Evolutionary conservation across 495 filamentous ascomycete species (phyloP), one percentile per base, ranked within the genome.

Genomic region (Astrocystis sublimbata): DNA sequence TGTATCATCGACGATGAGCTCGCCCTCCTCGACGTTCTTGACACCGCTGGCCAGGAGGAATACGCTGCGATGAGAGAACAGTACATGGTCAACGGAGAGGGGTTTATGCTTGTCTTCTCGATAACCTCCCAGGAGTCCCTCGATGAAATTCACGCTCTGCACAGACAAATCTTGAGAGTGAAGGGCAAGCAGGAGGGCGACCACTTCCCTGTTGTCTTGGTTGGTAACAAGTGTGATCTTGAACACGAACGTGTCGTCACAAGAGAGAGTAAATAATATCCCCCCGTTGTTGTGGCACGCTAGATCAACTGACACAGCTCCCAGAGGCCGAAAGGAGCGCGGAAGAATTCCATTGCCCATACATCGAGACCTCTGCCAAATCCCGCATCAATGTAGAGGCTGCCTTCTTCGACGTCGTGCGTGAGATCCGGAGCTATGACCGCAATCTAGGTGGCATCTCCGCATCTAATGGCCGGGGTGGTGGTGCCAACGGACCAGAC

Each of bases 41-140:
- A 98, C 75, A 98, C 94, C 50, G 94, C 94, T 56, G 94, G 94
- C 56, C 94, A 98, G 78, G 94, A 98, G 77, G 94, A 98, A 78
- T 98, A 98, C 80, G 96, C 93, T 38, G 94, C 94, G 54, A 98
- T 98, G 94, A 87, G 94, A 65, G 94, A 98, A 80, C 94, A 98
- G 80, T 98, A 98, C 83, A 98, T 98, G 94, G 89, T 94, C 68
- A 98, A 96, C 36, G 94, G 94, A 71, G 94, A 98, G 79, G 94
- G 94, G 43, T 98, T 98, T 79, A 84, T 98, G 65, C 86, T 98
- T 21, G 92, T 98, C 66, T 98, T 97, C 82, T 97, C 90, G 54
- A 98, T 98, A 79, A 97, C 91, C 13, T 97, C 93, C 71, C 86
- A 93, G 67, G 92, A 97, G 76, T 94, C 90, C 64, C 98, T 98